Conservation (phyloP, 345 rosid genomes). For the Acer negundo region DNA sequence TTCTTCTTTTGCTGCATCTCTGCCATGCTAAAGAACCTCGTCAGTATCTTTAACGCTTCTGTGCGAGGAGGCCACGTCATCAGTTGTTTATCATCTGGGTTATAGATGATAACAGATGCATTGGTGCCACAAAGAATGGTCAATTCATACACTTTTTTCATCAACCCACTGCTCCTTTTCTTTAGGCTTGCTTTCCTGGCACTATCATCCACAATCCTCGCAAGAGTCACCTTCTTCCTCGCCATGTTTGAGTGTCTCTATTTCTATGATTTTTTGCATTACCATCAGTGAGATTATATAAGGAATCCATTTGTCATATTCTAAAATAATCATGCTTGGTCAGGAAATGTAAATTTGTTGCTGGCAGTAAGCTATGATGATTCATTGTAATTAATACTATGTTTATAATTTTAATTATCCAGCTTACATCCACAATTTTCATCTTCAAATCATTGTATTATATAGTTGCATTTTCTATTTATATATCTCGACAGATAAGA, state of each 20-base stretch:
- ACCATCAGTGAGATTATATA: too few relatives aligned
- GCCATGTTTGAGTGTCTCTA: constrained; percentile 26
- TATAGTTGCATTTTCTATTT: too few relatives aligned
- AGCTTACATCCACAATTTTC: too few relatives aligned
- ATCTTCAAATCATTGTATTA: too few relatives aligned
- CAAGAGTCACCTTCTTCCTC: constrained; percentile 51
- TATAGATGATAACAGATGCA: constrained; percentile 37
- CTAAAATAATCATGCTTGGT: too few relatives aligned
- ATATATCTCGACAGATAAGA: too few relatives aligned
- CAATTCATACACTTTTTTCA: constrained; percentile 53
- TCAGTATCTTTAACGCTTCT: constrained; percentile 15
- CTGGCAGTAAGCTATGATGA: too few relatives aligned
- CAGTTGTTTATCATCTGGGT: constrained; percentile 41
- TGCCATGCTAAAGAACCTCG: constrained; percentile 25
- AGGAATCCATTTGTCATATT: too few relatives aligned
- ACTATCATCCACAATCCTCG: constrained; percentile 36
- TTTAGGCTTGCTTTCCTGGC: constrained; percentile 48
- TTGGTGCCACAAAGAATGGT: constrained; percentile 40
- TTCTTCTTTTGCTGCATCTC: constrained; percentile 34
- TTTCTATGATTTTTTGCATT: too few relatives aligned
- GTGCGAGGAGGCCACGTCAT: constrained; percentile 39
- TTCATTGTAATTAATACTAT: too few relatives aligned
- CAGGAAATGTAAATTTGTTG: too few relatives aligned
- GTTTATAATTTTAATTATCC: too few relatives aligned
- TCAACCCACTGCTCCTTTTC: constrained; percentile 43